Evolutionary conservation across 2,329 filamentous ascomycete species (phyloP), one percentile per base, ranked within the genome.

Genomic region (Venturia nashicola): DNA sequence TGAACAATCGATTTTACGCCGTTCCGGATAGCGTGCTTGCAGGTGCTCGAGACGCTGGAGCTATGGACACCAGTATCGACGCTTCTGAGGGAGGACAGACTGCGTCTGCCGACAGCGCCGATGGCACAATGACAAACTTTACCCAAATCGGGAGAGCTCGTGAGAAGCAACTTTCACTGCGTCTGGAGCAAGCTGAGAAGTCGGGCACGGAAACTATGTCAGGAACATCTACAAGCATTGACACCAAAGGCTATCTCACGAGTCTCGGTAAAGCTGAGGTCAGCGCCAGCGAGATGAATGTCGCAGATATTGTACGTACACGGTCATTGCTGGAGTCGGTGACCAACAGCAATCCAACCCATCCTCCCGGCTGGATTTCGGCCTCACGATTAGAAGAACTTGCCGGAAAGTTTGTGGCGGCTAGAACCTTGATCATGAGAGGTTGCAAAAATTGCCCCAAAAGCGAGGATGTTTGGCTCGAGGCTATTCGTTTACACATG

Each of bases 91-190:
- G 69, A 0, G 70, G 86, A 1, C 75, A 77, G 1, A 76, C 80
- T n/a, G 77, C 80, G 59, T 76, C 75, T 36, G 69, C 71, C 23
- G 83, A 86, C 65, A 77, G 75, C 61, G 73, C 76, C 2, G 91
- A 96, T 71, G 92, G 93, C 2, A 96, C 91, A 1, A 94, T 96
- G 84, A 99, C 93, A 12, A 97, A 99, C 73, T 99, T 99, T 73
- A 93, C 93, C 55, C 90, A 96, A 74, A 97, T 99, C 67, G 94
- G 95, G 76, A 91, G 92, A 55, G 95, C 94, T 23, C 86, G 94
- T 77, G 91, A 97, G 78, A 97, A 96, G 76, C 94, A 97, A 48
- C 82, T 99, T 62, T 89, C 96, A 73, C 93, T 95, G n/a, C 87
- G 90, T 68, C 80, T 99, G 51, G 93, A 97, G 70, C 90, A 96